These are phyloP conservation scores for Hypoxylon fuscum DNA, from an alignment of 495 filamentous ascomycete genomes.

Conservation along the genomic window DNA sequence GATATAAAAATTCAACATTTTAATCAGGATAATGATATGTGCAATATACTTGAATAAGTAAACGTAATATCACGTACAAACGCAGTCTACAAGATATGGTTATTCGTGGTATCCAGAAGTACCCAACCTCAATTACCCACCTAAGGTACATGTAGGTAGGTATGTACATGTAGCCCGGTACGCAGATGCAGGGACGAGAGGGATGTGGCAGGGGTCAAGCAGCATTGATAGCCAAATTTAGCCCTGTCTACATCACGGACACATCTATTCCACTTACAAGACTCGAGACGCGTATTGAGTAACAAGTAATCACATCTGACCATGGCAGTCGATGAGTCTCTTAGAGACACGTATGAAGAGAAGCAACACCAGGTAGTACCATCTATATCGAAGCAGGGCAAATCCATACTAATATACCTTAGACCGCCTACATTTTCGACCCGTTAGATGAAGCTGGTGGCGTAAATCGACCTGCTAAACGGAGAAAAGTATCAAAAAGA, in stretches of 20 bases:
- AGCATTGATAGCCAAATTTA: slow-evolving; percentile 2
- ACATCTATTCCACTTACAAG: slow-evolving; percentile 18
- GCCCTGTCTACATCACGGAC: slow-evolving; percentile 9
- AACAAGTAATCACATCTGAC: slow-evolving; percentile 5
- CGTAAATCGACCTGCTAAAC: slow-evolving; percentile 67
- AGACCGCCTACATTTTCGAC: slow-evolving; percentile 79
- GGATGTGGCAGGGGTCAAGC: slow-evolving; percentile 12
- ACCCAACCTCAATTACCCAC: too few relatives aligned
- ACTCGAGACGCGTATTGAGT: slow-evolving; percentile 20
- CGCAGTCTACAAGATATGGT: too few relatives aligned
- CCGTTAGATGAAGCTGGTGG: slow-evolving; percentile 50
- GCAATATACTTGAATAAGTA: too few relatives aligned
- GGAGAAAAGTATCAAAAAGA: slow-evolving; percentile 62
- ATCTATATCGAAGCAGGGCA: slow-evolving; percentile 21
- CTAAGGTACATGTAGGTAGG: too few relatives aligned
- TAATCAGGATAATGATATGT: too few relatives aligned
- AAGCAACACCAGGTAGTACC: slow-evolving; percentile 60
- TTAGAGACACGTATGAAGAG: slow-evolving; percentile 37
- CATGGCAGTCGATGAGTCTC: slow-evolving; percentile 39
- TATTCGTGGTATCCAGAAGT: too few relatives aligned
- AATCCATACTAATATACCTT: slow-evolving; percentile 24
- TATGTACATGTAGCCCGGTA: background rate
- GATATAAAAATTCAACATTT: too few relatives aligned
- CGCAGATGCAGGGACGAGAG: background rate
- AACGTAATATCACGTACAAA: too few relatives aligned